Percentiles rank a stretch among this genome's conserved stretches.
Evolutionary conservation across 345 rosid species (phyloP).

Genomic region (Lepidium africanum): DNA sequence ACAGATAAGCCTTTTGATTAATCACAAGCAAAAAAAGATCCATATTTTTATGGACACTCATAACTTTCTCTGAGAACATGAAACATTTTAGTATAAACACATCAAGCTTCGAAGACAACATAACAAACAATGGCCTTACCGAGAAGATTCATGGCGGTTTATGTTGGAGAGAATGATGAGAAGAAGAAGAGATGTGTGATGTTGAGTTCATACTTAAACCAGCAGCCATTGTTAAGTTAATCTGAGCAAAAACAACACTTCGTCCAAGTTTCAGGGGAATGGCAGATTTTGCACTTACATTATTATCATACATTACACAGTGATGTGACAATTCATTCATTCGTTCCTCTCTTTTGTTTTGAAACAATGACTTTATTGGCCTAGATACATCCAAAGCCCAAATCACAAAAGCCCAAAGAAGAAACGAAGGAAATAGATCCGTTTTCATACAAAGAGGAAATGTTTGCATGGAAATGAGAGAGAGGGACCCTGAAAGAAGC

Average conservation of each 20-base stretch:
- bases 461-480: not conserved
- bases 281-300: not conserved
- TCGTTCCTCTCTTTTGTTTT: not conserved
- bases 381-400: not conserved
- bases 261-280: not conserved
- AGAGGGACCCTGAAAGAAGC: not conserved
- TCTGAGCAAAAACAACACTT: slow-evolving; percentile 24
- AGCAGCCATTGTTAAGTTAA: slow-evolving; percentile 31
- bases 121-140: too few relatives aligned
- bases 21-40: not conserved
- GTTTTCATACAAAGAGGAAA: not conserved
- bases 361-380: not conserved
- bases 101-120: slow-evolving; percentile 11
- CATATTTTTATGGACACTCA: not conserved
- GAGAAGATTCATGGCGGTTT: too few relatives aligned
- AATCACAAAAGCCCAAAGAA: not conserved
- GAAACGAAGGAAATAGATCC: not conserved
- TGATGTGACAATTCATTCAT: not conserved
- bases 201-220: slow-evolving; percentile 33
- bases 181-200: slow-evolving; percentile 30
- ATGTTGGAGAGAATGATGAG: slow-evolving; percentile 29
- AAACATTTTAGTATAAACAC: not conserved
- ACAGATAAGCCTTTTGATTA: not conserved
- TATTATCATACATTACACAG: not conserved
- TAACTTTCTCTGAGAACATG: not conserved